Evolutionary conservation across 179 eudicot genomes (phyloP), one percentile per base, ranked within the genome.

Genomic region (Silene coronaria): DNA sequence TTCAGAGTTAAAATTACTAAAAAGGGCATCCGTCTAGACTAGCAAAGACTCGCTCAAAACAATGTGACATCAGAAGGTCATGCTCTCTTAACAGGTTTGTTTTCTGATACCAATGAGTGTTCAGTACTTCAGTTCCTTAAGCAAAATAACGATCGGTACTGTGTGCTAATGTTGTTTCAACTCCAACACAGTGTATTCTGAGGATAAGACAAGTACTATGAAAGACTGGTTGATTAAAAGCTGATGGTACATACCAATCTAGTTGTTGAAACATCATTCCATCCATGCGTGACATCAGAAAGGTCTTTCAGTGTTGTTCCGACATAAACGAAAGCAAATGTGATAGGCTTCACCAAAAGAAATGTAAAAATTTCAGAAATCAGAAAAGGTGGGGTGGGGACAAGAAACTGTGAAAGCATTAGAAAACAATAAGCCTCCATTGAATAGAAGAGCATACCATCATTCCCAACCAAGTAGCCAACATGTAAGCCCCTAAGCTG

Each of bases 391-490:
- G 19, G 60, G 38, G 38, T 27, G 26, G n/a, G 28, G 27, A 55
- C 27, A 6, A 4, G 58, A n/a, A 53, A 53, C 21, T 16, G 6
- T n/a, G 19, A 28, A 53, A 71, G 42, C 61, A 6, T 1, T 71
- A 53, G 10, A 71, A 12, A 71, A 71, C 42, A 27, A 24, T 21
- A 70, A 55, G 17, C 46, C 62, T 26, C 24, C 21, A 17, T 14
- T 71, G 63, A 55, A 28, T 53, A 71, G 26, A 22, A 55, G 63
- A 71, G 9, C 46, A 11, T 92, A 95, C 99, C 99, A 92, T 87
- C 99, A 95, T 95, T 76, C 99, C 99, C 80, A 95, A 63, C 99
- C 99, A 95, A 57, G 99, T 87, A 69, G 97, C 97, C 76, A 95
- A 84, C 82, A 86, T 77, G 83, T 95, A 95, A 71, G 89, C 87